These are phyloP conservation scores for Dendrobium nobile DNA, from an alignment of 106 monocot genomes.

Conservation along the genomic window DNA sequence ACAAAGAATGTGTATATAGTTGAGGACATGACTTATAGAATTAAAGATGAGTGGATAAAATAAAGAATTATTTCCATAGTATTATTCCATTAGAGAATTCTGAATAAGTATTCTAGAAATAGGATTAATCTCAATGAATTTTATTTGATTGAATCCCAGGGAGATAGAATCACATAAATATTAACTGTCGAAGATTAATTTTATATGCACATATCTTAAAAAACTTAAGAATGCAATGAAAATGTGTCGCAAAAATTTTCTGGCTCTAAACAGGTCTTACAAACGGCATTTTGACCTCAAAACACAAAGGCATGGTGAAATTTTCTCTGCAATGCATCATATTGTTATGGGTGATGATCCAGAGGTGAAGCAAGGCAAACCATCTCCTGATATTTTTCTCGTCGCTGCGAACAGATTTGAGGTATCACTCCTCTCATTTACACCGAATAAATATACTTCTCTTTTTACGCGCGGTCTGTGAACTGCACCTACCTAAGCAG, in stretches of 20 bases:
- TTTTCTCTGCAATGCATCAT: conserved; percentile 83
- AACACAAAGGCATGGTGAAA: conserved; percentile 67
- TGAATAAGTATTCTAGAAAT: not conserved
- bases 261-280: conserved; percentile 32
- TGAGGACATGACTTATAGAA: no score
- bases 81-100: not conserved
- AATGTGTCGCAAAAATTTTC: not conserved
- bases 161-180: not conserved
- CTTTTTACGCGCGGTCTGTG: not conserved
- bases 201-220: not conserved
- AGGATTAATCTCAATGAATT: not conserved
- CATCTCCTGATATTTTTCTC: conserved; percentile 82
- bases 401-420: conserved; percentile 78
- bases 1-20: no score
- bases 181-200: not conserved
- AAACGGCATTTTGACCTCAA: conserved; percentile 63
- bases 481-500: not conserved
- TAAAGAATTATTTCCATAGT: not conserved
- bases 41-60: no score
- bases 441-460: not conserved
- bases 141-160: not conserved
- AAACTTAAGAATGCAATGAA: not conserved
- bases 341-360: conserved; percentile 90
- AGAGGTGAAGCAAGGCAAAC: conserved; percentile 82
- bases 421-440: conserved; percentile 23